phyloP scores from a whole-genome alignment of 495 filamentous ascomycete genomes.

The Annulohypoxylon bovei region DNA sequence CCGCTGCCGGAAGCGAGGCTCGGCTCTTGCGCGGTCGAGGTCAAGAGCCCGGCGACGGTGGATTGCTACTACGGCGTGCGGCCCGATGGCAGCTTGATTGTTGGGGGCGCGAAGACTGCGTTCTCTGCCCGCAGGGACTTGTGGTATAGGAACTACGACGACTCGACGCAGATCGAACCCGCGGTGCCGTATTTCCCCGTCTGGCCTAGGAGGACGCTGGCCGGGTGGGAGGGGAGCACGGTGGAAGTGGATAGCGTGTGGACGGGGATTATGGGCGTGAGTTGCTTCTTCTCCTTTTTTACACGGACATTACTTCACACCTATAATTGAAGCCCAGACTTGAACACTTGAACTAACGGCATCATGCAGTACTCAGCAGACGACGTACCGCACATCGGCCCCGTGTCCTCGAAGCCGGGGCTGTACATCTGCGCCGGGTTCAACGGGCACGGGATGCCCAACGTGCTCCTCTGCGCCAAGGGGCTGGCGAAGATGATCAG shows the following conservation, averaged over 20 bases:
- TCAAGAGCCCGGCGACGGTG: slow-evolving; percentile 26
- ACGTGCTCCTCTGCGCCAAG: slow-evolving; percentile 57
- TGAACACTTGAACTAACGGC: slow-evolving; percentile 31
- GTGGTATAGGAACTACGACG: slow-evolving; percentile 64
- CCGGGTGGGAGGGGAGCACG: slow-evolving; percentile 59
- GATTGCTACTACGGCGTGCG: slow-evolving; percentile 60
- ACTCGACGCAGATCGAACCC: slow-evolving; percentile 54
- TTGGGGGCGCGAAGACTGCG: slow-evolving; percentile 59
- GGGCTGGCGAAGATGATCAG: slow-evolving; percentile 57
- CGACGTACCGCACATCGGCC: slow-evolving; percentile 56
- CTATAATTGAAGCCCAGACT: background rate
- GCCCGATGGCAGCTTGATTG: slow-evolving; percentile 61
- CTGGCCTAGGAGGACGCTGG: slow-evolving; percentile 60
- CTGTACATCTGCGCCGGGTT: slow-evolving; percentile 61
- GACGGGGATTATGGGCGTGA: slow-evolving; percentile 60
- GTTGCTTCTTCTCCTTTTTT: background rate
- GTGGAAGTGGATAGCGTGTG: slow-evolving; percentile 59
- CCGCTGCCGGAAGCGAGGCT: slow-evolving; percentile 1
- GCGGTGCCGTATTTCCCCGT: slow-evolving; percentile 57
- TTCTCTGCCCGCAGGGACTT: slow-evolving; percentile 46
- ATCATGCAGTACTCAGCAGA: slow-evolving; percentile 51
- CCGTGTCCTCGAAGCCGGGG: slow-evolving; percentile 53
- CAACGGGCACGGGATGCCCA: slow-evolving; percentile 62
- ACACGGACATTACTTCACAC: background rate
- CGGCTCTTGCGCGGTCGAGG: slow-evolving; percentile 12